Conservation (phyloP, 805 yeast species). For the Saccharomycopsis fermentans region DNA sequence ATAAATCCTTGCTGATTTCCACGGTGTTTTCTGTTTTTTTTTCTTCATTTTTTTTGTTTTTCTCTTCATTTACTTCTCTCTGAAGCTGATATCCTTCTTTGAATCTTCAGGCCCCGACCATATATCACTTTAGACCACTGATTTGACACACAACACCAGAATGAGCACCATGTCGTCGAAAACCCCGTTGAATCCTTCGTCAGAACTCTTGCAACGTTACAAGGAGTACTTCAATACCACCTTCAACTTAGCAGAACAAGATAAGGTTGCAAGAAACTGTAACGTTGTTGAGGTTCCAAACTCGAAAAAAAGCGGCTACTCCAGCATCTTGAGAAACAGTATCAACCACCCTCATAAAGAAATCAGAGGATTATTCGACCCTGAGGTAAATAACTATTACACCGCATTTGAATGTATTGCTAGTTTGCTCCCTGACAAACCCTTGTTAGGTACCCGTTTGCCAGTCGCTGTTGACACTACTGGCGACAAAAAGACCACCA, state of each 20-base stretch:
- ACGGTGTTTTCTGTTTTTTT: too few relatives aligned
- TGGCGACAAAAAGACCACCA: conserved; percentile 13
- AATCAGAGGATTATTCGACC: conserved; percentile 32
- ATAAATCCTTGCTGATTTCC: too few relatives aligned
- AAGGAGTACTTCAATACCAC: background rate
- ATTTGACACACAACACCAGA: background rate
- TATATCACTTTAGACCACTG: too few relatives aligned
- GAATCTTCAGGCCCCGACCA: too few relatives aligned
- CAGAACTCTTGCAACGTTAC: background rate
- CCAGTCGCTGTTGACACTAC: conserved; percentile 10
- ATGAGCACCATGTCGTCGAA: background rate
- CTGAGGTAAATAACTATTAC: conserved; percentile 35
- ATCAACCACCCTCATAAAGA: conserved; percentile 18
- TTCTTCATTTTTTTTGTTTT: too few relatives aligned
- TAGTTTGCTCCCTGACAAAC: conserved; percentile 27
- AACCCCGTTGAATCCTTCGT: background rate
- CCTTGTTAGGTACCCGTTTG: conserved; percentile 38
- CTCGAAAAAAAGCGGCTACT: conserved; percentile 32
- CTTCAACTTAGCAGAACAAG: background rate
- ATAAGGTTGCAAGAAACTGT: background rate
- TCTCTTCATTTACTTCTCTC: too few relatives aligned
- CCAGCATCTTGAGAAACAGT: conserved; percentile 34
- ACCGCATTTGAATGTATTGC: conserved; percentile 36
- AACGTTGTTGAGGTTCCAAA: conserved; percentile 28
- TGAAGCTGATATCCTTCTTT: too few relatives aligned